Evolutionary conservation across 305 asterid species (phyloP).

Genomic region (Plantago rigida): DNA sequence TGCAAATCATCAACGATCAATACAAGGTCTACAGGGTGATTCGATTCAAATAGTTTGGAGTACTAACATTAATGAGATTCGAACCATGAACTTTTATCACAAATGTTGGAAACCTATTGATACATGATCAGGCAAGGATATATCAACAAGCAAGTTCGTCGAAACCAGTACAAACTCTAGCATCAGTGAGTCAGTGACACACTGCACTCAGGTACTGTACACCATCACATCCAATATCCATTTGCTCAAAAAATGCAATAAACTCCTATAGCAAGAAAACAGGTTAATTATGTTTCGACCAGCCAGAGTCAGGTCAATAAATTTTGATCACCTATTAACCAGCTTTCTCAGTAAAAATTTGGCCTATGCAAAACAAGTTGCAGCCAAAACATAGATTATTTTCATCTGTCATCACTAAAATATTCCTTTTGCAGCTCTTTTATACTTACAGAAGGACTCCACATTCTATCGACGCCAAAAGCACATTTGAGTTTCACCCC

Average conservation of each 20-base stretch:
- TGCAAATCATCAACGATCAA: no score
- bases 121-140: neutral
- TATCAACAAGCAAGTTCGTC: neutral
- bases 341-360: slow-evolving; percentile 38
- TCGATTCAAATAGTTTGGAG: no score
- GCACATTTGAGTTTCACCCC: slow-evolving; percentile 40
- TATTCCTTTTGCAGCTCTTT: slow-evolving; percentile 30
- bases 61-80: no score
- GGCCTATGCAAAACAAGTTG: slow-evolving; percentile 25
- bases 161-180: neutral
- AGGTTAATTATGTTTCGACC: slow-evolving; percentile 1
- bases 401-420: slow-evolving; percentile 26
- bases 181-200: neutral
- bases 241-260: slow-evolving; percentile 1
- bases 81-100: no score
- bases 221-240: neutral
- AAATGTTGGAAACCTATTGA: no score
- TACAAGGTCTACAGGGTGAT: no score
- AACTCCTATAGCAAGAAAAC: slow-evolving; percentile 13
- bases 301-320: slow-evolving; percentile 19
- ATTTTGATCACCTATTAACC: slow-evolving; percentile 25
- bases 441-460: slow-evolving; percentile 58
- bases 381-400: slow-evolving; percentile 33
- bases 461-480: slow-evolving; percentile 32
- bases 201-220: neutral